Base-by-base conservation (phyloP, 1,284 basidiomycete genomes). In the Rhodotorula sp. region DNA sequence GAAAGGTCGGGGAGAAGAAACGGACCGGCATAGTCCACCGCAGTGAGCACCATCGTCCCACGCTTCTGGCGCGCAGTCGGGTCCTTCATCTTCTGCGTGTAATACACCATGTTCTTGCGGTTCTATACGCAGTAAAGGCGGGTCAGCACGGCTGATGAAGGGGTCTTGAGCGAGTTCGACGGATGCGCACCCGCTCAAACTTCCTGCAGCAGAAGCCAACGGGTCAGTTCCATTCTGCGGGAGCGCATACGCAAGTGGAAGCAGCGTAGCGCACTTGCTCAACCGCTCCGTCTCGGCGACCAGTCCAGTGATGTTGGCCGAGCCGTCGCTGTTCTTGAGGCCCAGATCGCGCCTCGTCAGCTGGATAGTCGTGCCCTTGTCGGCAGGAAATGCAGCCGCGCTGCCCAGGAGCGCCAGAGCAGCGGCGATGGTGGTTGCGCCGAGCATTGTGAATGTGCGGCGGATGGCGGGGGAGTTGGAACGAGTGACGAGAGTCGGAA, bases 401-500 rank as follows among this genome's bases (percentile, higher is more conserved):
- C 37, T 27, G 25, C 51, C 29, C 7, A 48, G 37, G 53, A 70
- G 41, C 21, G 63, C 56, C 36, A 70, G 39, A 21, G 54, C 9
- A 4, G 65, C 56, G 41, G 48, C 8, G 48, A 62, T 12, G 41
- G n/a, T n/a, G 27, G 25, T 37, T 2, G 60, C 10, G 22, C n/a
- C 32, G 64, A 72, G 60, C 64, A 64, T 72, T n/a, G 44, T 29
- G 34, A 27, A 25, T 12, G 1, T 10, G 54, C 8, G 15, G 29
- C 9, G 29, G 34, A 1, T 34, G 19, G 13, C 15, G 12, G 58
- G 39, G 44, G 51, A 8, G 34, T 4, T 10, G 13, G 13, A 68
- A 51, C 15, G 69, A 70, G 50, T 59, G 64, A 66, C 69, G 53
- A 22, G 41, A 61, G 69, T 66, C 50, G 51, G 64, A 19, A n/a